Conservation (phyloP, 1,284 basidiomycete genomes). For the Pulveroboletus sp. region DNA sequence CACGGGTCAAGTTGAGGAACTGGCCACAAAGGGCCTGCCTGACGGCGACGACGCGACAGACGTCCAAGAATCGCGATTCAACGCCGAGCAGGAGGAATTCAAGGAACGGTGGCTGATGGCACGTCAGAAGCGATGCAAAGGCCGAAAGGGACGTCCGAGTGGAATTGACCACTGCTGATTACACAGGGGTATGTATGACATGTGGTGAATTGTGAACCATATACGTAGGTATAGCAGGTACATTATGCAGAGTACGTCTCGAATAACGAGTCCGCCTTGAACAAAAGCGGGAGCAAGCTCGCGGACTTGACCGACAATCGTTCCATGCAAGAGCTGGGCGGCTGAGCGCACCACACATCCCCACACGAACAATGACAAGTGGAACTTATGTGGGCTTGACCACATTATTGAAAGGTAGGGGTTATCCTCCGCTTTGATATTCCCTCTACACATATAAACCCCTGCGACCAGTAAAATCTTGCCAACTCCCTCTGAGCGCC, state of each 20-base stretch:
- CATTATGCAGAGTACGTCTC: neutral
- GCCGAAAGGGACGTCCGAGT: neutral
- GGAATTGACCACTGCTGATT: neutral
- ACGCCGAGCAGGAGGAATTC: constrained; percentile 12
- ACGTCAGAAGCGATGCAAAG: neutral
- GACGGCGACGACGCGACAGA: neutral
- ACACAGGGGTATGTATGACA: neutral
- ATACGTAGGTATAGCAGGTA: no score
- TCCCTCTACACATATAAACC: neutral
- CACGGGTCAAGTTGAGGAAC: neutral
- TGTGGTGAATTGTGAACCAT: neutral
- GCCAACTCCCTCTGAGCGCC: neutral
- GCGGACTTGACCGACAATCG: neutral
- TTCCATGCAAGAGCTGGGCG: neutral
- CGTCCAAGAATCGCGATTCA: neutral
- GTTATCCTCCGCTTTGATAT: neutral
- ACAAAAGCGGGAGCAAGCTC: neutral
- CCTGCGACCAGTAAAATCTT: neutral
- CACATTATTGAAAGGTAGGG: neutral
- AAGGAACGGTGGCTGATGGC: constrained; percentile 10
- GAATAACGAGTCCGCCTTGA: neutral
- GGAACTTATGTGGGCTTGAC: neutral
- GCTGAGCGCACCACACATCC: neutral
- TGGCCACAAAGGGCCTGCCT: neutral
- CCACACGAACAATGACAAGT: neutral